These are phyloP conservation scores for Ocimum tenuiflorum DNA, from an alignment of 257 asterid genomes.

Conservation along the genomic window DNA sequence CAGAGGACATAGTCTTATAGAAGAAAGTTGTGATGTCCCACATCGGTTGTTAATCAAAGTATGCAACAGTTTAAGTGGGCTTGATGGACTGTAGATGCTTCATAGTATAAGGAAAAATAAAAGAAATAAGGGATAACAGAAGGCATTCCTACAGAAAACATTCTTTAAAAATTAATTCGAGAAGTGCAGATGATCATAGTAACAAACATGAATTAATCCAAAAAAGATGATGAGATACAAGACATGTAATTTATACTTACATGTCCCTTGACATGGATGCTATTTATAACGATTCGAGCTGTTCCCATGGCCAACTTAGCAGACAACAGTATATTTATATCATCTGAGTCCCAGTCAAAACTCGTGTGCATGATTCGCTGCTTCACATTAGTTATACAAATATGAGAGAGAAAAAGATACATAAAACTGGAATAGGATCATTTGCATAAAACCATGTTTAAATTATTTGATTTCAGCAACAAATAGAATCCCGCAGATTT, in stretches of 20 bases:
- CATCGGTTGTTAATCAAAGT: too few relatives aligned
- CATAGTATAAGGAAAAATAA: not conserved
- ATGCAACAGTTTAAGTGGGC: too few relatives aligned
- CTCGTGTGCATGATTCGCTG: conserved; percentile 71
- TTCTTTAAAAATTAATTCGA: not conserved
- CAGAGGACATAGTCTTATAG: not conserved
- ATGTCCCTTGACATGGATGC: conserved; percentile 92
- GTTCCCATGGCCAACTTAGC: conserved; percentile 97
- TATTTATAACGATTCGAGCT: conserved; percentile 81
- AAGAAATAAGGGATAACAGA: not conserved
- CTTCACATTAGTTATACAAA: not conserved
- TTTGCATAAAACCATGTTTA: not conserved
- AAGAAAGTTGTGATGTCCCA: too few relatives aligned
- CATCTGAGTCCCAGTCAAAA: conserved; percentile 89
- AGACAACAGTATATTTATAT: conserved; percentile 63
- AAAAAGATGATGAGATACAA: not conserved
- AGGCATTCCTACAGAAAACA: not conserved
- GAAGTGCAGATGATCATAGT: not conserved
- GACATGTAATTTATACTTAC: conserved; percentile 43
- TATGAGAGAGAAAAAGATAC: not conserved
- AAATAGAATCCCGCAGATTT: not conserved
- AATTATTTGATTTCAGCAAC: not conserved
- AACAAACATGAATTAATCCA: not conserved
- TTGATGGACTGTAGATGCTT: too few relatives aligned
- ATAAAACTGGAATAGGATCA: not conserved